Conservation (phyloP, 2,329 filamentous ascomycete genomes). For the Ascochyta fabae region DNA sequence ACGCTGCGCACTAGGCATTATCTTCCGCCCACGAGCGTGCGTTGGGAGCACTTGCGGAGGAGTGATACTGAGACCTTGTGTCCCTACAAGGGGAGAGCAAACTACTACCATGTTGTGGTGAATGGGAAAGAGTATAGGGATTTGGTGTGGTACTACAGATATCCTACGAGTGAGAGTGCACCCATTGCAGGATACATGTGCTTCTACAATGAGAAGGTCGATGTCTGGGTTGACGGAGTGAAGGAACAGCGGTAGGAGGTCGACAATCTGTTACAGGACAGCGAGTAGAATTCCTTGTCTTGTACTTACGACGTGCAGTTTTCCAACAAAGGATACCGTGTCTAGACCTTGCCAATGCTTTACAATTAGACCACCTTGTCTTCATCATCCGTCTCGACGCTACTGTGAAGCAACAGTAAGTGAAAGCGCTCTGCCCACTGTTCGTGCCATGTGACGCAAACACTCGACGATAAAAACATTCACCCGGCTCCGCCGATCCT, state of each 20-base stretch:
- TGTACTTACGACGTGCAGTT: background rate
- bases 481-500: background rate
- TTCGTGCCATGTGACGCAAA: background rate
- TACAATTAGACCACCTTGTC: background rate
- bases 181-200: slow-evolving; percentile 63
- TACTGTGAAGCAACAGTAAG: background rate
- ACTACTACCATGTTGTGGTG: slow-evolving; percentile 65
- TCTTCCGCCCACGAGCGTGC: slow-evolving; percentile 60
- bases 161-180: slow-evolving; percentile 63
- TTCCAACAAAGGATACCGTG: background rate
- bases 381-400: background rate
- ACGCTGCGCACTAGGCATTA: slow-evolving; percentile 66
- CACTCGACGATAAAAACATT: background rate
- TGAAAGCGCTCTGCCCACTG: background rate
- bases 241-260: slow-evolving; percentile 33
- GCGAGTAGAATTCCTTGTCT: too few relatives aligned
- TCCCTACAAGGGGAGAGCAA: slow-evolving; percentile 71
- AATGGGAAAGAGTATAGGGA: slow-evolving; percentile 56
- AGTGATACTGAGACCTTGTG: slow-evolving; percentile 64
- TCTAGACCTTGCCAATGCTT: background rate
- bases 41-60: slow-evolving; percentile 53
- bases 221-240: slow-evolving; percentile 65
- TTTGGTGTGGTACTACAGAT: slow-evolving; percentile 68
- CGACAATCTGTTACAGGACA: background rate
- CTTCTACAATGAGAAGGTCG: slow-evolving; percentile 73